phyloP scores from a whole-genome alignment of 768 basidiomycete species.

The Lactarius psammicola region DNA sequence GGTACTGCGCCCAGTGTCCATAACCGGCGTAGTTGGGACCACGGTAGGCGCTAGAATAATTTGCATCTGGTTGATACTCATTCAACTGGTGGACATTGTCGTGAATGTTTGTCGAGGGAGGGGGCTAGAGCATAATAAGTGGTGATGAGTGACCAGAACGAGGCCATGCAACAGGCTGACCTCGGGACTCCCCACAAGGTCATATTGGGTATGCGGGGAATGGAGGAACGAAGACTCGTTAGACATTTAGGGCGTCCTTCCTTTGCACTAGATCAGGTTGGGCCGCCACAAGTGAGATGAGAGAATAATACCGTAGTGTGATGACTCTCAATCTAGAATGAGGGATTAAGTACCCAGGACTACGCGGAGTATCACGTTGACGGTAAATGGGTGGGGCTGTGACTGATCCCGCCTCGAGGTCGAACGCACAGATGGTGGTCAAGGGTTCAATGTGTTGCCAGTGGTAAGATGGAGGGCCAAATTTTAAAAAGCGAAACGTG shows the following conservation, averaged over 20 bases:
- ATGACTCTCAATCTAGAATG: conserved; percentile 4
- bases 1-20: neutral
- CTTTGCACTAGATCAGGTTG: neutral
- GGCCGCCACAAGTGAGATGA: neutral
- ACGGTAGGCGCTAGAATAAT: neutral
- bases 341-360: conserved; percentile 21
- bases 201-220: neutral
- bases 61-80: neutral
- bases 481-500: conserved; percentile 17
- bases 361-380: conserved; percentile 1
- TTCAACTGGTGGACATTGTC: neutral
- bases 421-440: conserved; percentile 5
- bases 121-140: neutral
- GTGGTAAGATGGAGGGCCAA: conserved; percentile 6
- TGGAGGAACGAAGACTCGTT: neutral
- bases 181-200: neutral
- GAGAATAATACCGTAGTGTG: conserved; percentile 23
- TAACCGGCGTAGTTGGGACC: neutral
- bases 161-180: neutral
- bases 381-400: neutral
- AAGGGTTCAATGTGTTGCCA: conserved; percentile 22
- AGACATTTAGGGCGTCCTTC: neutral
- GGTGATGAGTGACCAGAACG: neutral
- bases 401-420: conserved; percentile 15
- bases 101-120: neutral